These are phyloP conservation scores for Brassica carinata DNA, from an alignment of 345 rosid genomes.

Conservation along the genomic window DNA sequence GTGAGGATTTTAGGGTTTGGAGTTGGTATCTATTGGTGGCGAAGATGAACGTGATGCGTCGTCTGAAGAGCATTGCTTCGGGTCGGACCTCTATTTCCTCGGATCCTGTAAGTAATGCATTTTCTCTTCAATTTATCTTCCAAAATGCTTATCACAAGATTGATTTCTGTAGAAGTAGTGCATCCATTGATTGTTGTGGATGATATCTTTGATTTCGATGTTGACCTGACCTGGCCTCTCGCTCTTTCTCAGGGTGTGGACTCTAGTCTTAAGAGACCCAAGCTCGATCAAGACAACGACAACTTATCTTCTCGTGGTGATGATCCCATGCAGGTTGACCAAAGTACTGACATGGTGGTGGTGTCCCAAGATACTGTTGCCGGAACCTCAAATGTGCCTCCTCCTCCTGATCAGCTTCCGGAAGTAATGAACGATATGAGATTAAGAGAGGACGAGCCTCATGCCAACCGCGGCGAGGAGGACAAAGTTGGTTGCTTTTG, in stretches of 20 bases:
- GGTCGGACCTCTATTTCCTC: conserved; percentile 94
- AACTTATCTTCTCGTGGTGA: conserved; percentile 11
- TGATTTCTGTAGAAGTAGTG: neutral
- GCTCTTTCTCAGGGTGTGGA: conserved; percentile 55
- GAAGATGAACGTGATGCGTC: conserved; percentile 93
- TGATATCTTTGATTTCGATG: neutral
- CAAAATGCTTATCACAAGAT: neutral
- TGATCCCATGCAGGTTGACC: conserved; percentile 52
- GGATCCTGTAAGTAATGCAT: conserved; percentile 55
- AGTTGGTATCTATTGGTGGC: neutral
- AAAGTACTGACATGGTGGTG: conserved; percentile 50
- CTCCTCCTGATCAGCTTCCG: conserved; percentile 64
- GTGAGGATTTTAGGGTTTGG: conserved; percentile 39
- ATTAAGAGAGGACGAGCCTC: conserved; percentile 61
- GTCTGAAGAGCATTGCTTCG: conserved; percentile 98
- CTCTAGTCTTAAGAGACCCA: conserved; percentile 65
- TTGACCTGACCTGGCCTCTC: conserved; percentile 17
- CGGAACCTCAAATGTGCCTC: conserved; percentile 50
- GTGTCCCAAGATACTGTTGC: conserved; percentile 55
- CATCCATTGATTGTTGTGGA: neutral
- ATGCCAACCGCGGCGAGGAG: conserved; percentile 45
- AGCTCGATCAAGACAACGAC: conserved; percentile 65
- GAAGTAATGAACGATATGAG: conserved; percentile 64
- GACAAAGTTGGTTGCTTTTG: conserved; percentile 52
- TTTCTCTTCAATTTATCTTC: neutral